Conservation (phyloP, 352 stramenopile genomes). For the Chrysophaeum taylorii region DNA sequence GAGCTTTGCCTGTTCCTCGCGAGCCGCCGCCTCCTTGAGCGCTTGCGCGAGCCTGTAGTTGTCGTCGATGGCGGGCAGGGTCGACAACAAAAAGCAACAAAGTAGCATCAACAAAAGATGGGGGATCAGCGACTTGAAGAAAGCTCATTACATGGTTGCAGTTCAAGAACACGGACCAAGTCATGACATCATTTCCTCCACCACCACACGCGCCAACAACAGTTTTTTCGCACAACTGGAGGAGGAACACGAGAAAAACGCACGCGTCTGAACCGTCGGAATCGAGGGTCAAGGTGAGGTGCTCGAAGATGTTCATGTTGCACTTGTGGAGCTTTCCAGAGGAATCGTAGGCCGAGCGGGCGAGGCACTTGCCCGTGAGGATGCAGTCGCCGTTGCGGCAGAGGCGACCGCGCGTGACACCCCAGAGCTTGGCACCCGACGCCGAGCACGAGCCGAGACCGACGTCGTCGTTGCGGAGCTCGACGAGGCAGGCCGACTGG, state of each 20-base stretch:
- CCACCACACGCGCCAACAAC: background rate
- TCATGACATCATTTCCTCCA: background rate
- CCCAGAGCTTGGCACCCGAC: background rate
- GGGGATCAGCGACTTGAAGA: constrained; percentile 5
- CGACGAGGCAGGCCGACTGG: constrained; percentile 9
- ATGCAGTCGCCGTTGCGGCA: constrained; percentile 13
- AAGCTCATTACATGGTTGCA: background rate
- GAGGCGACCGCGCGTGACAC: constrained; percentile 4
- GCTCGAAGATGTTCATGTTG: constrained; percentile 10
- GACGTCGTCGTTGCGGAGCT: background rate
- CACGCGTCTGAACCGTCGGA: constrained; percentile 6
- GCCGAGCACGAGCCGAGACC: background rate
- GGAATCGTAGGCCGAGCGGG: background rate
- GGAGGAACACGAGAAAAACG: background rate
- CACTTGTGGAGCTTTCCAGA: background rate
- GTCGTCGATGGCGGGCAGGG: background rate
- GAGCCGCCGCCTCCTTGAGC: constrained; percentile 6
- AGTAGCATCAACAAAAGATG: background rate
- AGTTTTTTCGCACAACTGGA: background rate
- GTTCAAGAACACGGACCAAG: constrained; percentile 12
- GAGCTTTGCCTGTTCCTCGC: no score
- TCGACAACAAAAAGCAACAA: no score
- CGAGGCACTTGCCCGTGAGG: constrained; percentile 1
- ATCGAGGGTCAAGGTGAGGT: constrained; percentile 10
- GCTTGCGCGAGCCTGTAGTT: constrained; percentile 1